Evolutionary conservation across 345 rosid genomes (phyloP).

Genomic region (Brassica rapa): DNA sequence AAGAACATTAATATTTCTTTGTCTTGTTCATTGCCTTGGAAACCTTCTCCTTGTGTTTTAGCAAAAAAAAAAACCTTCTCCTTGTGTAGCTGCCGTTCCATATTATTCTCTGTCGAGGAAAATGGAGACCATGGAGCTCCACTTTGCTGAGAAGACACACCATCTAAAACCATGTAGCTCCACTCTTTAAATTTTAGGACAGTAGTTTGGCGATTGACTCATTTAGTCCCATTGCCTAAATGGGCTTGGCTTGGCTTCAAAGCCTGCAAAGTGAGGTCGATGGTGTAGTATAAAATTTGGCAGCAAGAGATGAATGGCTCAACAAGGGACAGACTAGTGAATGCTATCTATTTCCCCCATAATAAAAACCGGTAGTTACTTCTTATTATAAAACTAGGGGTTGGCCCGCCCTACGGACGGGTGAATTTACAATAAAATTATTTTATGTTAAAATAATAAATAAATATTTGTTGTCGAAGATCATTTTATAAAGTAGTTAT

Average conservation of each 20-base stretch:
- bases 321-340: constrained; percentile 1
- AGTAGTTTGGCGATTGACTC: not conserved
- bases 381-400: not conserved
- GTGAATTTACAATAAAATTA: too few species aligned
- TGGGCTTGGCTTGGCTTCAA: constrained; percentile 21
- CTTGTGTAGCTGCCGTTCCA: not conserved
- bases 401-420: too few species aligned
- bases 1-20: not conserved
- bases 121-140: not conserved
- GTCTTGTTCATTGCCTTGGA: constrained; percentile 11
- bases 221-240: not conserved
- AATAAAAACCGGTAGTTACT: not conserved
- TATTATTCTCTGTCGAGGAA: not conserved
- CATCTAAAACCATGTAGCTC: not conserved
- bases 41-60: not conserved
- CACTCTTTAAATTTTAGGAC: not conserved
- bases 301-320: constrained; percentile 10
- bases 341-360: constrained; percentile 6
- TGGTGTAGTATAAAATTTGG: not conserved
- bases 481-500: too few species aligned
- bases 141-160: not conserved
- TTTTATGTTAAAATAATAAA: too few species aligned
- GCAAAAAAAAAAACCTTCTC: not conserved
- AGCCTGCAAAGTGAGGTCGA: constrained; percentile 2
- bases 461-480: too few species aligned